These are phyloP conservation scores for Xylariales sp. DNA, from an alignment of 2,329 filamentous ascomycete species.

Conservation along the genomic window DNA sequence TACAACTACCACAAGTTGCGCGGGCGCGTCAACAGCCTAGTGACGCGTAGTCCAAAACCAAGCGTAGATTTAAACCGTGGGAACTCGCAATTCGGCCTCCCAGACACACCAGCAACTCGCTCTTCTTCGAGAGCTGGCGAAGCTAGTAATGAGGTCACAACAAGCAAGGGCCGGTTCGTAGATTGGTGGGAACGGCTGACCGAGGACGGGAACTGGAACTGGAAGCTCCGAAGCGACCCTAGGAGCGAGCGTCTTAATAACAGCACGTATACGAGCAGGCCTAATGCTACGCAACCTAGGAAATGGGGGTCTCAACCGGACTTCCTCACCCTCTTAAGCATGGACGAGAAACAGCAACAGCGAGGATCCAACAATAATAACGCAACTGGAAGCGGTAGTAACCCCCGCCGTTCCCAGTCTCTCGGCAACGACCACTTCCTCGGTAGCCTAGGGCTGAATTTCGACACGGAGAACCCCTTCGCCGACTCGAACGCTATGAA, in stretches of 20 bases:
- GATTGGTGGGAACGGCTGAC: constrained; percentile 61
- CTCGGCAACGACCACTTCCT: constrained; percentile 55
- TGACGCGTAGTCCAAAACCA: constrained; percentile 50
- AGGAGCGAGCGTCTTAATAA: constrained; percentile 43
- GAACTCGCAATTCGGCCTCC: constrained; percentile 62
- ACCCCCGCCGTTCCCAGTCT: constrained; percentile 48
- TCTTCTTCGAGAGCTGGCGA: constrained; percentile 49
- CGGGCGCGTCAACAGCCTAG: constrained; percentile 50
- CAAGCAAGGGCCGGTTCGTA: constrained; percentile 54
- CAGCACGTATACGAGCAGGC: constrained; percentile 45
- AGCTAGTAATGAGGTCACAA: constrained; percentile 39
- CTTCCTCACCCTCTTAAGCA: constrained; percentile 57
- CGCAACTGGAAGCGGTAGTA: constrained; percentile 44
- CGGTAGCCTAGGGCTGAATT: constrained; percentile 53
- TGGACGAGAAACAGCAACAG: constrained; percentile 55
- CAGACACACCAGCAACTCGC: constrained; percentile 50
- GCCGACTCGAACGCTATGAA: constrained; percentile 59
- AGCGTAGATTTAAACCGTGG: constrained; percentile 64
- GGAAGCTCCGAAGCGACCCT: constrained; percentile 50
- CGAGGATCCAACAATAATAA: constrained; percentile 40
- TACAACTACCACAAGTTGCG: constrained; percentile 53
- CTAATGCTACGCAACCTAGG: constrained; percentile 43
- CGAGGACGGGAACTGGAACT: constrained; percentile 55
- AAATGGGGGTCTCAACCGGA: constrained; percentile 53
- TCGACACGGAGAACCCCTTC: constrained; percentile 58